Conservation (phyloP, 2,329 filamentous ascomycete genomes). For the Boeremia lycopersici region DNA sequence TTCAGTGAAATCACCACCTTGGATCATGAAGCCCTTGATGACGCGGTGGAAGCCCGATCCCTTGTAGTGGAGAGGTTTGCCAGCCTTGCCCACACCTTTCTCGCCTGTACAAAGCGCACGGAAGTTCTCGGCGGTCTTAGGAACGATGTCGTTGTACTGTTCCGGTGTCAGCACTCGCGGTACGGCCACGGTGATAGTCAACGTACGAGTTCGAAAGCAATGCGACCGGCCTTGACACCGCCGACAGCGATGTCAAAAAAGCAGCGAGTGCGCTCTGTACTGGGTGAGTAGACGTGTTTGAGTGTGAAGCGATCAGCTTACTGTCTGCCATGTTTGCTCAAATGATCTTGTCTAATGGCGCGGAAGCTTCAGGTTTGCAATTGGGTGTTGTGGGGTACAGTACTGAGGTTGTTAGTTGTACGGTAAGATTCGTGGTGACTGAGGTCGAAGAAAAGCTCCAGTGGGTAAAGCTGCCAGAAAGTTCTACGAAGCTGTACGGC, state of each 20-base stretch:
- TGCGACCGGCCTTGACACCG: constrained; percentile 72
- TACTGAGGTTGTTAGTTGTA: background rate
- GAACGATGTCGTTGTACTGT: constrained; percentile 65
- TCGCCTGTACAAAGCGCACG: constrained; percentile 92
- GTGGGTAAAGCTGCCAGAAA: constrained; percentile 39
- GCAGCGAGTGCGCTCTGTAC: constrained; percentile 72
- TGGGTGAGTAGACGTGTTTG: constrained; percentile 9
- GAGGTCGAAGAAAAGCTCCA: constrained; percentile 30
- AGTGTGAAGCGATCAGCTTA: constrained; percentile 12
- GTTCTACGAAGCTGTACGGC: constrained; percentile 35
- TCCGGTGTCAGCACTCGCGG: constrained; percentile 1
- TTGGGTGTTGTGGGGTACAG: background rate
- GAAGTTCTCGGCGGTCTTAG: constrained; percentile 97
- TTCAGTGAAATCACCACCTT: constrained; percentile 95
- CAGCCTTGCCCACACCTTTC: constrained; percentile 80
- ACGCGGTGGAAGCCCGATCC: constrained; percentile 91
- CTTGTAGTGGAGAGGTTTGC: constrained; percentile 92
- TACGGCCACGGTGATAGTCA: background rate
- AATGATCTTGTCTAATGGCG: background rate
- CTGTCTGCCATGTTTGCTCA: constrained; percentile 36
- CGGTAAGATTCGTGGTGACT: constrained; percentile 11
- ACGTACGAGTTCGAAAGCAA: constrained; percentile 83
- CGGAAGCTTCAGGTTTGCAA: background rate
- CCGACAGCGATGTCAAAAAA: constrained; percentile 93
- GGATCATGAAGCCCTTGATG: constrained; percentile 99